Evolutionary conservation across 306 rosid genomes (phyloP), one percentile per base, ranked within the genome.

Genomic region (Rosa lucieae): DNA sequence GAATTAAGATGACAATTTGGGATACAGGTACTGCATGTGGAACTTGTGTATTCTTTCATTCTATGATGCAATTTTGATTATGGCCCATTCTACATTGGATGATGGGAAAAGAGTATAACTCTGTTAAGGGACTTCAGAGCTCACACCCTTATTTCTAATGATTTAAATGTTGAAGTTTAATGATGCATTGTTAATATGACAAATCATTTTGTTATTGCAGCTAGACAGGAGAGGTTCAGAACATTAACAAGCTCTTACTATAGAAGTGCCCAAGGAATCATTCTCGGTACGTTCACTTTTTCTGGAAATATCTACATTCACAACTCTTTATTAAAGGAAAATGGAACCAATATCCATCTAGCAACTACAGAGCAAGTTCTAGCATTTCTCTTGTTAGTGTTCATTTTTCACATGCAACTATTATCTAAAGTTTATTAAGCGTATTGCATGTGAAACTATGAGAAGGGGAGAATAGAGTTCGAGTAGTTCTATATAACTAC

Each of bases 151-250:
- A n/a, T 39, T 56, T 40, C 51, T 32, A 18, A 7, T 74, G 3
- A 12, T 49, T 40, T 40, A 8, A 37, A 12, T 73, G 49, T 0
- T 73, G 20, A 29, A 73, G 10, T 18, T 52, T 20, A 26, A 15
- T 37, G 1, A 37, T 73, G 49, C 5, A n/a, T 63, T 58, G 56
- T 42, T 51, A 26, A 23, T 21, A 17, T 73, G 32, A 58, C 48
- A 44, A 59, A 72, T 75, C 55, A n/a, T 68, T 69, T 51, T 74
- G 78, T 87, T 86, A 42, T 81, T 91, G 90, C 93, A 95, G 99
- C 99, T 82, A 98, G 98, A 20, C 99, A 95, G 82, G 99, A 95
- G 83, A 91, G 97, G 81, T 95, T 92, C 88, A 89, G 99, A 88
- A 95, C 99, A 5, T 84, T 92, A 77, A 92, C 98, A 49, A 92